phyloP scores from a whole-genome alignment of 176 grass and related monocot species.

The Sorghum bicolor region DNA sequence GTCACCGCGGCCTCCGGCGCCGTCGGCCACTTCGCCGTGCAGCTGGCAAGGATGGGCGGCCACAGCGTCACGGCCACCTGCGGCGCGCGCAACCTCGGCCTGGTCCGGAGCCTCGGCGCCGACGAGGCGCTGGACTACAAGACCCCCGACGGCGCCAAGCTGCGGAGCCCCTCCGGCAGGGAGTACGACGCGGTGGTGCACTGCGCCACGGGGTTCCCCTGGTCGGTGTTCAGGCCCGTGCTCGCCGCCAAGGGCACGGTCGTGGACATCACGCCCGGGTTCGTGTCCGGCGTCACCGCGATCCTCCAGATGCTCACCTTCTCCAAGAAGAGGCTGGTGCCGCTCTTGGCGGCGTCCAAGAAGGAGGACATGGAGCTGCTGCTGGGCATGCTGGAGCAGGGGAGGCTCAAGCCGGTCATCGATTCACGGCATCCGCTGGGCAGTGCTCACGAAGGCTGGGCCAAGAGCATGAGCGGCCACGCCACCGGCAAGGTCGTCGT shows the following conservation, averaged over 20 bases:
- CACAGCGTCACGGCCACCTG: constrained; percentile 70
- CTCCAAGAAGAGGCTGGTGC: constrained; percentile 70
- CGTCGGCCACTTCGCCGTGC: constrained; percentile 77
- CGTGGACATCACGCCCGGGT: constrained; percentile 47
- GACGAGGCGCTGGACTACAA: constrained; percentile 78
- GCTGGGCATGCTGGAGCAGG: constrained; percentile 46
- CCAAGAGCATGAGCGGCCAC: constrained; percentile 68
- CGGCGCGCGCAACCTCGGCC: constrained; percentile 56
- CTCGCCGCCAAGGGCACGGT: constrained; percentile 41
- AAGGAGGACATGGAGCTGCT: constrained; percentile 66
- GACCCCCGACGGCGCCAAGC: constrained; percentile 52
- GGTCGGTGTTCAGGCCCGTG: constrained; percentile 45
- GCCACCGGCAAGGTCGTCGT: constrained; percentile 78
- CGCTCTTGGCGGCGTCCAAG: constrained; percentile 34
- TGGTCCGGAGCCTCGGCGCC: constrained; percentile 47
- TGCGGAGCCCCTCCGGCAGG: constrained; percentile 50
- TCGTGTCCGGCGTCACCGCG: constrained; percentile 22
- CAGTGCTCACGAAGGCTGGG: constrained; percentile 62
- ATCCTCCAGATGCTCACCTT: constrained; percentile 52
- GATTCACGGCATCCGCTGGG: constrained; percentile 51
- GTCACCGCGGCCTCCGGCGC: constrained; percentile 81
- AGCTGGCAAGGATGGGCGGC: constrained; percentile 62
- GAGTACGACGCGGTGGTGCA: constrained; percentile 71
- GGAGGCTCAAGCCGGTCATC: constrained; percentile 50
- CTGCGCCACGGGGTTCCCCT: constrained; percentile 51